A percentile compares a stretch with the other conserved stretches of the same genome.
Evolutionary conservation across 768 basidiomycete genomes (phyloP).

Genomic region (Imleria badia): DNA sequence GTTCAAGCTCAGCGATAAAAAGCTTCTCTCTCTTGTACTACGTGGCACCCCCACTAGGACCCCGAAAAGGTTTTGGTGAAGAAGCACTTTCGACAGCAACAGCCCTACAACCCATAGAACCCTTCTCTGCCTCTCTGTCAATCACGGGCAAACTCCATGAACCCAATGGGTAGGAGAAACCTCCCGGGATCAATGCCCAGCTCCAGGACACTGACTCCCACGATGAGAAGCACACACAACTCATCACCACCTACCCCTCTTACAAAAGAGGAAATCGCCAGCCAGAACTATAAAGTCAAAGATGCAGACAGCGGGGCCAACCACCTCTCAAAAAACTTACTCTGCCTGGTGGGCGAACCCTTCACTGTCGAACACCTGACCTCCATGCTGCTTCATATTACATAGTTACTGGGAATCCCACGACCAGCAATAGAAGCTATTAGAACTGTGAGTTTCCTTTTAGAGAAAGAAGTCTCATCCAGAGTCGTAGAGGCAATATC

Average conservation of each 20-base stretch:
- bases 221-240: too few species aligned
- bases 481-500: not conserved
- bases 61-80: conserved; percentile 31
- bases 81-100: too few species aligned
- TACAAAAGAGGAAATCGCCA: too few species aligned
- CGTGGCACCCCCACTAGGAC: conserved; percentile 1
- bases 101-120: too few species aligned
- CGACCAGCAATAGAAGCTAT: not conserved
- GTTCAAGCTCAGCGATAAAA: too few species aligned
- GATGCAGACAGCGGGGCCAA: not conserved
- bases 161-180: too few species aligned
- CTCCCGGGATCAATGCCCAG: too few species aligned
- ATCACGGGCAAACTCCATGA: too few species aligned
- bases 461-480: not conserved
- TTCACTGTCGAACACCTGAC: not conserved
- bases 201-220: too few species aligned
- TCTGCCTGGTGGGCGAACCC: not conserved
- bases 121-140: too few species aligned
- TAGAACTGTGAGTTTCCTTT: not conserved
- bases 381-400: not conserved
- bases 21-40: too few species aligned
- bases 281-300: not conserved
- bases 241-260: too few species aligned
- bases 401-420: not conserved
- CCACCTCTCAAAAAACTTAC: not conserved